A percentile compares a stretch with the other conserved stretches of the same genome.
phyloP scores from a whole-genome alignment of 192 early-diverging fungal species.

The Coemansia aciculifera region DNA sequence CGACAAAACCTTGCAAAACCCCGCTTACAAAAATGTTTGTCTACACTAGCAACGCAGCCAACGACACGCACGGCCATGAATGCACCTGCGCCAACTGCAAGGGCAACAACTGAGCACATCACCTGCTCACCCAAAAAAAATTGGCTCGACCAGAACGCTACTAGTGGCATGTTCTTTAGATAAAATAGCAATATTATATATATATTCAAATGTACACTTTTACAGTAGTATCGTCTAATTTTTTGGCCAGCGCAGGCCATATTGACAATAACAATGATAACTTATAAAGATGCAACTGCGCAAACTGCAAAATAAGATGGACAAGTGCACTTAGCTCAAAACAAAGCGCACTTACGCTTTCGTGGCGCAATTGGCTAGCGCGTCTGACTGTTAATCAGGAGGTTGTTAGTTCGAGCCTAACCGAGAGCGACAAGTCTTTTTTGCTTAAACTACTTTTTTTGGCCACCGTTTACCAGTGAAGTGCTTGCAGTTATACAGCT shows the following conservation, averaged over 20 bases:
- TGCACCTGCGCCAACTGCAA: slow-evolving; percentile 4
- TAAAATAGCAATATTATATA: background rate
- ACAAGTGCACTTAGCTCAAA: background rate
- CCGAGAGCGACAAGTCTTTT: slow-evolving; percentile 16
- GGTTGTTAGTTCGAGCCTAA: slow-evolving; percentile 45
- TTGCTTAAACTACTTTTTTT: background rate
- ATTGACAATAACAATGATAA: background rate
- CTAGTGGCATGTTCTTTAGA: background rate
- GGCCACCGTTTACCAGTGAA: too few species aligned
- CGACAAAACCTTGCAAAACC: background rate
- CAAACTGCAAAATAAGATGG: background rate
- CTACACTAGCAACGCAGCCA: background rate
- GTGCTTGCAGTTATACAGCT: too few species aligned
- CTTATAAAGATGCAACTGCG: background rate
- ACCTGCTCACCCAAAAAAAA: background rate
- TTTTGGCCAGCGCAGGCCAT: background rate
- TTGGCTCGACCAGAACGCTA: background rate
- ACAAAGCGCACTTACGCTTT: slow-evolving; percentile 8
- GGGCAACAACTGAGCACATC: background rate
- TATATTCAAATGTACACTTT: background rate
- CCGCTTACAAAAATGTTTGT: background rate
- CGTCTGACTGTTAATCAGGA: slow-evolving; percentile 52
- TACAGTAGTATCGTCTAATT: background rate
- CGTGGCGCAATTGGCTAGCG: slow-evolving; percentile 45
- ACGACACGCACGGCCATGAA: background rate